Evolutionary conservation across 192 early-diverging fungal species (phyloP), one percentile per base, ranked within the genome.

Genomic region (Gaertneriomyces semiglobifer): DNA sequence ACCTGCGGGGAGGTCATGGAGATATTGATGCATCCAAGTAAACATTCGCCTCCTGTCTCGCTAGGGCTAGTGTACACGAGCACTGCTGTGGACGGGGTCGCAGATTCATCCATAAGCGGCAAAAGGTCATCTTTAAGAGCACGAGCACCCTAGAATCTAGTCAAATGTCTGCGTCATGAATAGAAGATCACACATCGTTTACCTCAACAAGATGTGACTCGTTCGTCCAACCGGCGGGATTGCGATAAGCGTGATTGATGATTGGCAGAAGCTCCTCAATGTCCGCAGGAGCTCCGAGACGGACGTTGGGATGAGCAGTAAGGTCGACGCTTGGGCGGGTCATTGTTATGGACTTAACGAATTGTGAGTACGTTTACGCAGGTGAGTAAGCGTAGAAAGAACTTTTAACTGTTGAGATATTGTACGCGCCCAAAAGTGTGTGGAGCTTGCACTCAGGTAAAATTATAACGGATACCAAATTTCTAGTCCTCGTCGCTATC

Each of bases 181-280:
- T 33, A 2, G 2, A 2, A 33, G 25, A 18, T 0, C 0, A 12
- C 12, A 1, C 48, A 18, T 1, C 2, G 48, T 2, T 1, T 50
- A 50, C 48, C 25, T 41, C 41, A 14, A 61, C 42, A 25, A 61
- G 59, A 44, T 61, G 59, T 12, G 20, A 12, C 38, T 61, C 59
- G 38, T 33, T 61, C 11, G 59, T 61, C 59, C 59, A 61, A 4
- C 59, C 59, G 4, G 41, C 42, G 5, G 11, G 14, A 44, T 12
- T n/a, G 11, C 59, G 38, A 44, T 61, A 61, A 44, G 59, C 59
- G 6, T 14, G 40, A 45, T 61, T 61, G 14, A 61, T 40, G 59
- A 45, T 41, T 14, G 38, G 14, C 14, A 45, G 7, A 45, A 61
- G 38, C 40, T 18, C 59, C 11, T 14, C 16, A n/a, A 61, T 25